These are phyloP conservation scores for Globisporangium alternatum DNA, from an alignment of 352 stramenopile species.

Conservation along the genomic window DNA sequence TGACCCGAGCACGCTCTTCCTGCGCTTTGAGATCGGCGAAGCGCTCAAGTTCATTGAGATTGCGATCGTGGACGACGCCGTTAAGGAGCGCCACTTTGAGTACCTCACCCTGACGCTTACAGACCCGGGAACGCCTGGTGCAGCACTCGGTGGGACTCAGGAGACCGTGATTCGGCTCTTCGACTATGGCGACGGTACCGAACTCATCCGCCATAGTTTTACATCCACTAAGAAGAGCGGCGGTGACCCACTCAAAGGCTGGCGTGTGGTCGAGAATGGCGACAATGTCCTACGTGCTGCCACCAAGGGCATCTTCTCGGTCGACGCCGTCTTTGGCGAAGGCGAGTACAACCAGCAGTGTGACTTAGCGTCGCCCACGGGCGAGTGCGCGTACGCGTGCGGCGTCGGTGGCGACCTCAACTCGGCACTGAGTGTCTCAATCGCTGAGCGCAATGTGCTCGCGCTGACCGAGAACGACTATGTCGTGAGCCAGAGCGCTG, in stretches of 20 bases:
- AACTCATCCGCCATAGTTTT: slow-evolving; percentile 34
- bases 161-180: slow-evolving; percentile 51
- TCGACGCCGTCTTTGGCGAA: slow-evolving; percentile 57
- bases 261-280: slow-evolving; percentile 58
- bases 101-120: slow-evolving; percentile 39
- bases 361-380: slow-evolving; percentile 51
- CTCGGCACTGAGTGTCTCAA: slow-evolving; percentile 13
- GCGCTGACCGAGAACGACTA: slow-evolving; percentile 37
- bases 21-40: slow-evolving; percentile 59
- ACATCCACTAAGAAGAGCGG: background rate
- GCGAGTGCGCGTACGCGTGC: slow-evolving; percentile 49
- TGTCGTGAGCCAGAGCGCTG: slow-evolving; percentile 27
- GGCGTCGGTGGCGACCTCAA: slow-evolving; percentile 37
- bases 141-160: slow-evolving; percentile 31
- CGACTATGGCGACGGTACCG: slow-evolving; percentile 44
- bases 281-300: slow-evolving; percentile 38
- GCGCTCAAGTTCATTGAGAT: slow-evolving; percentile 40
- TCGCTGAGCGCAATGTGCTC: slow-evolving; percentile 32
- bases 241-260: slow-evolving; percentile 19
- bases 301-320: slow-evolving; percentile 48
- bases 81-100: slow-evolving; percentile 52
- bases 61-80: slow-evolving; percentile 40
- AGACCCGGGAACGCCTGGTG: slow-evolving; percentile 22
- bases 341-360: slow-evolving; percentile 67
- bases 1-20: slow-evolving; percentile 22